These are phyloP conservation scores for Lipomyces sp. DNA, from an alignment of 805 yeast genomes.

Conservation along the genomic window DNA sequence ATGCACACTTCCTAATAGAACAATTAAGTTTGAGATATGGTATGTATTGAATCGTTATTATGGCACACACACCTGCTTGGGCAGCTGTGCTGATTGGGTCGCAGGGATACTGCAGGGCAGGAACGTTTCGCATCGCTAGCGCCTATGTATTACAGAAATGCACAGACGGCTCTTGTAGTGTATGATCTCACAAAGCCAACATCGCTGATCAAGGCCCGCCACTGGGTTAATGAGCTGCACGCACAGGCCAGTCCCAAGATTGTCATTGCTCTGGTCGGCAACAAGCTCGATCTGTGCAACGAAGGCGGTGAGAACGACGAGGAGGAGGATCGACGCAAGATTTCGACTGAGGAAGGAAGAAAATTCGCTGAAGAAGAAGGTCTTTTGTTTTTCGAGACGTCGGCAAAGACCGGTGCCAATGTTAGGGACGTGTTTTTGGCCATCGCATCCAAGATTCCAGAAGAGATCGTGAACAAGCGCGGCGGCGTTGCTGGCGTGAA, in stretches of 20 bases:
- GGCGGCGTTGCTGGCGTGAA: slow-evolving; percentile 31
- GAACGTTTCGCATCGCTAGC: slow-evolving; percentile 95
- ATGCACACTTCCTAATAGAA: slow-evolving; percentile 81
- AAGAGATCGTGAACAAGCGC: slow-evolving; percentile 42
- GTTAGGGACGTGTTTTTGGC: slow-evolving; percentile 91
- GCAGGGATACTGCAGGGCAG: slow-evolving; percentile 92
- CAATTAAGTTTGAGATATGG: slow-evolving; percentile 92
- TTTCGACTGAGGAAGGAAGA: slow-evolving; percentile 83
- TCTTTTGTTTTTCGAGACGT: slow-evolving; percentile 86
- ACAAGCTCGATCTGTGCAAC: slow-evolving; percentile 72
- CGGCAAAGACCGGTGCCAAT: slow-evolving; percentile 87
- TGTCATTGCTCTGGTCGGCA: slow-evolving; percentile 91
- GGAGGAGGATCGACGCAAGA: slow-evolving; percentile 58
- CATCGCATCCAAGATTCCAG: slow-evolving; percentile 87
- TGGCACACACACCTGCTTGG: not conserved
- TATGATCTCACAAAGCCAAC: slow-evolving; percentile 96
- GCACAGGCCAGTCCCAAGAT: slow-evolving; percentile 94
- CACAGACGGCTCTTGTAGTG: slow-evolving; percentile 95
- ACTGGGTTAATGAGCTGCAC: slow-evolving; percentile 95
- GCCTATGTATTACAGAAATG: slow-evolving; percentile 96
- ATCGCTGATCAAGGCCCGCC: slow-evolving; percentile 92
- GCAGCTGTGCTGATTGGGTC: slow-evolving; percentile 10
- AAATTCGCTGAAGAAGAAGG: slow-evolving; percentile 90
- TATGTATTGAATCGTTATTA: slow-evolving; percentile 30
- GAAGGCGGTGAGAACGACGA: slow-evolving; percentile 52